Base-by-base conservation (phyloP, 805 yeast species). In the Candida dajiaensis region DNA sequence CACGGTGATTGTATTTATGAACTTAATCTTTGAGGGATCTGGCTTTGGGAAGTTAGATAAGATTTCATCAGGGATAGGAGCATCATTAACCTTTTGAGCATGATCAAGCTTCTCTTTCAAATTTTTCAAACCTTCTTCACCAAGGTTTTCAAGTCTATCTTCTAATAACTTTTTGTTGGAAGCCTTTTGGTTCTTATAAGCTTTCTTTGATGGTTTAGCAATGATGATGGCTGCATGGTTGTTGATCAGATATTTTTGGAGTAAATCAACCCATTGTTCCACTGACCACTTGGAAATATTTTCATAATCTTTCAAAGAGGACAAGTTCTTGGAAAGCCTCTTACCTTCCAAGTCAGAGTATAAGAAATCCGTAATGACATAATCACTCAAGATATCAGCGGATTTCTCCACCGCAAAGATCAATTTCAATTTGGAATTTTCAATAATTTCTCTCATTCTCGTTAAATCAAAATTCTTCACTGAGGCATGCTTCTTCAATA, bases 281-380 rank as follows among this genome's bases (percentile, higher is more conserved):
- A 71, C 57, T 8, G 76, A 53, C 97, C 97, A 92, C 1, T 58
- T 43, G 12, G 66, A 47, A 44, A 92, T 70, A 1, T 55, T 45
- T 46, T 52, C 67, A 62, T 75, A 88, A 50, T 85, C 94, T 10
- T 65, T 56, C 43, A 87, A 65, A 43, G 75, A 72, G 49, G 76
- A 73, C 21, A 79, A 53, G 73, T 84, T 77, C n/a, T 64, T 62
- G 3, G 68, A 64, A 48, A 92, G 68, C 45, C 81, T 80, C 7
- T 75, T 63, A 2, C 86, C 86, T 47, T 79, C 80, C 2, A 63
- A 55, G 41, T 78, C 70, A 42, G 97, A 96, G 59, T 92, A 94
- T 10, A 89, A 59, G 63, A 89, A 92, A 56, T 88, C 95, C 35
- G 73, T 73, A 43, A 89, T 84, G 8, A 89, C 89, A 49, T 81